A percentile compares a stretch with the other conserved stretches of the same genome.
phyloP scores from a whole-genome alignment of 345 rosid species.

The Syzygium oleosum region DNA sequence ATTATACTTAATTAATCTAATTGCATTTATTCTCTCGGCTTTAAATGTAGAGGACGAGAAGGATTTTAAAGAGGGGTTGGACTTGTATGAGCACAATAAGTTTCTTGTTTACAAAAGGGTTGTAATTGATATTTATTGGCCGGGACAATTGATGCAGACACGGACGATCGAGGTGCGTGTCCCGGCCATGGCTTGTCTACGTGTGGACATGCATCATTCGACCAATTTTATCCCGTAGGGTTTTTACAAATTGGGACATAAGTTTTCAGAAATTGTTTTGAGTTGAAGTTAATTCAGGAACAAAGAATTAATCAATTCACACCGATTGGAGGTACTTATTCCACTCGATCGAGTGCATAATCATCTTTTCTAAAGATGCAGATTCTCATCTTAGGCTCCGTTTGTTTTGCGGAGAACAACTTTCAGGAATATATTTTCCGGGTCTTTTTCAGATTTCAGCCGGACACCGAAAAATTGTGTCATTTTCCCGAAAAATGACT shows the following conservation, averaged over 20 bases:
- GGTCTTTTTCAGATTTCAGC: no score
- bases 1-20: neutral
- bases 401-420: no score
- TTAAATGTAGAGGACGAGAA: neutral
- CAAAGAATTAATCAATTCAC: neutral
- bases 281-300: neutral
- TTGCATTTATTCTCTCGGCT: neutral
- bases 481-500: no score
- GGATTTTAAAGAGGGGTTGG: neutral
- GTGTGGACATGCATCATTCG: neutral
- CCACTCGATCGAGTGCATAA: neutral
- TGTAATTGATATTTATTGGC: neutral
- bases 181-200: neutral
- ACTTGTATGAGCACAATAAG: neutral
- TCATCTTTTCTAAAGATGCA: neutral
- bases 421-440: no score
- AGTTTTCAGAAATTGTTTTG: neutral
- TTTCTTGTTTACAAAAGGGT: neutral
- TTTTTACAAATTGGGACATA: neutral
- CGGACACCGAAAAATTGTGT: no score
- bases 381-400: no score
- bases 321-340: neutral
- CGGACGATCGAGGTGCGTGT: neutral
- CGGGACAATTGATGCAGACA: neutral
- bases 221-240: neutral